Percentiles rank a stretch among this genome's conserved stretches.
Evolutionary conservation across 352 stramenopile genomes (phyloP).

Genomic region (Phytophthora europaea): DNA sequence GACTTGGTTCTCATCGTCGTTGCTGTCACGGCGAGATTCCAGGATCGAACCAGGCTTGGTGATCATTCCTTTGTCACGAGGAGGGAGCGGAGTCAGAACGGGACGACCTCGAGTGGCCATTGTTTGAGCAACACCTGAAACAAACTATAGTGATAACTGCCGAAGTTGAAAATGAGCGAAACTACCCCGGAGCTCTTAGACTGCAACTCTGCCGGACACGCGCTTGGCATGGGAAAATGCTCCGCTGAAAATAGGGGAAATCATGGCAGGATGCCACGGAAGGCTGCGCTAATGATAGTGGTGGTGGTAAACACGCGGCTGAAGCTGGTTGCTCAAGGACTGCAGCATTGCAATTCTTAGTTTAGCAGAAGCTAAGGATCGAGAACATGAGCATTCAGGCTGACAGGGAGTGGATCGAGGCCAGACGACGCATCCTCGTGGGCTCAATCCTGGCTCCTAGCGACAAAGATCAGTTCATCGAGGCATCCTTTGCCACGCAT

Average conservation of each 20-base stretch:
- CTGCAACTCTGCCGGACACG: neutral
- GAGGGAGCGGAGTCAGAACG: slow-evolving; percentile 26
- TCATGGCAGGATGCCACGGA: neutral
- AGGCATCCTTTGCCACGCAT: slow-evolving; percentile 59
- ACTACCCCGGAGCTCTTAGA: slow-evolving; percentile 5
- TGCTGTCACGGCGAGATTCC: slow-evolving; percentile 10
- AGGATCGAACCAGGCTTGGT: slow-evolving; percentile 8
- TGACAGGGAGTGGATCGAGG: slow-evolving; percentile 46
- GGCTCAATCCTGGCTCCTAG: slow-evolving; percentile 47
- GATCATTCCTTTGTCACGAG: slow-evolving; percentile 24
- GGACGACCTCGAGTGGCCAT: slow-evolving; percentile 26
- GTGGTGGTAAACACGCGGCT: neutral
- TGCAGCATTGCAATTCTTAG: neutral
- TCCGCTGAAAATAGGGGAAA: slow-evolving; percentile 30
- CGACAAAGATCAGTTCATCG: slow-evolving; percentile 56
- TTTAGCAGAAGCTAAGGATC: slow-evolving; percentile 5
- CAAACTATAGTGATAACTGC: slow-evolving; percentile 11
- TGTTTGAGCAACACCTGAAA: neutral
- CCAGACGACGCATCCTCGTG: slow-evolving; percentile 49
- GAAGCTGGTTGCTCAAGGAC: neutral
- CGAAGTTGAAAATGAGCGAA: slow-evolving; percentile 33
- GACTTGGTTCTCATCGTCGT: slow-evolving; percentile 69
- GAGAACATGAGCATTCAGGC: slow-evolving; percentile 10
- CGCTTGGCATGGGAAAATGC: slow-evolving; percentile 26
- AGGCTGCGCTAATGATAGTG: slow-evolving; percentile 33